Evolutionary conservation across 2,329 filamentous ascomycete species (phyloP), one percentile per base, ranked within the genome.

Genomic region (Sclerotiophoma versabilis): DNA sequence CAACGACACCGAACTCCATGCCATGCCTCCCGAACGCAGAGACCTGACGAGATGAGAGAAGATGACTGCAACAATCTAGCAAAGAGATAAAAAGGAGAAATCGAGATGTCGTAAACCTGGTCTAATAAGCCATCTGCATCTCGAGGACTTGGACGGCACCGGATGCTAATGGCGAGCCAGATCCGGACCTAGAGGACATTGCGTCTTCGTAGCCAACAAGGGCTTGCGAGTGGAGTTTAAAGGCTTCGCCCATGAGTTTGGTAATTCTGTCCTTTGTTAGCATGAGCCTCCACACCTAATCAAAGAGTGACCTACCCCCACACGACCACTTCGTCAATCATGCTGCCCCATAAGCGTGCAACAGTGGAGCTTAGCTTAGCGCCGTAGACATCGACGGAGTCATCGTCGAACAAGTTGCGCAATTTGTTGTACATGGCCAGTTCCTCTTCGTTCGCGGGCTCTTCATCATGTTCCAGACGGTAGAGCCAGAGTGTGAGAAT

Each of bases 401-500:
- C 93, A 71, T 96, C 93, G 68, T 95, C 91, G 71, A 96, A 96
- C 66, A 98, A 82, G 75, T 88, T 87, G 64, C 92, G 90, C 58
- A 98, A 84, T 80, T 96, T 96, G 81, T 93, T 90, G 78, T 96
- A 96, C 91, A 96, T 96, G 76, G 81, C 83, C 67, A 90, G 78
- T 77, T 96, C 92, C 70, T 96, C 92, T 64, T 90, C 88, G 25
- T 87, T 91, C 27, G 91, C 90, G 22, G 89, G 88, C 80, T 98
- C 93, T 63, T 96, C 93, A 81, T 99, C 95, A 80, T 98, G 93
- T 89, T 99, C 95, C 82, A 99, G 89, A 79, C 93, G 92, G 82
- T 97, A 98, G 69, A 99, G 88, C 95, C 95, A 99, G 65, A 98
- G 83, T 70, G 92, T 97, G 66, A 99, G 88, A 67, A 97, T 95